phyloP scores from a whole-genome alignment of 2,329 filamentous ascomycete species.

The Huntiella moniliformis region DNA sequence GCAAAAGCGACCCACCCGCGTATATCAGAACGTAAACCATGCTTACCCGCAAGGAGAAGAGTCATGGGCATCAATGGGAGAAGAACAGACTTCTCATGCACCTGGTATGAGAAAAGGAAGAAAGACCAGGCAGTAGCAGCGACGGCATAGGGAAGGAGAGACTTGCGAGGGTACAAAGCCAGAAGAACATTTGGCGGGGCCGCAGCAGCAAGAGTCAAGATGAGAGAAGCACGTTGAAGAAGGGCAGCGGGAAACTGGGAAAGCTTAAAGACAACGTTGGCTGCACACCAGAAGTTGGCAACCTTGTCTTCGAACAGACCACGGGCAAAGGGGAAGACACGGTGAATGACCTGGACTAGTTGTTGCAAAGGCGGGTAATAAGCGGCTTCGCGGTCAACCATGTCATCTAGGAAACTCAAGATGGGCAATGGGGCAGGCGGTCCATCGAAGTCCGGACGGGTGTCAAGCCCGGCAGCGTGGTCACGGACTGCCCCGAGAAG shows the following conservation, averaged over 20 bases:
- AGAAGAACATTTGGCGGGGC: slow-evolving; percentile 61
- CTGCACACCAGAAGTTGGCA: slow-evolving; percentile 91
- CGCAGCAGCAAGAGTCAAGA: slow-evolving; percentile 58
- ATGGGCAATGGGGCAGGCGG: slow-evolving; percentile 29
- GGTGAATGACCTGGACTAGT: slow-evolving; percentile 64
- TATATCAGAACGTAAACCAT: slow-evolving; percentile 56
- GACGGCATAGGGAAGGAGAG: slow-evolving; percentile 60
- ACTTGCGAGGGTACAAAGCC: slow-evolving; percentile 58
- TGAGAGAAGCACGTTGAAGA: slow-evolving; percentile 58
- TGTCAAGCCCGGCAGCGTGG: slow-evolving; percentile 37
- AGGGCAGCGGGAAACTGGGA: slow-evolving; percentile 49
- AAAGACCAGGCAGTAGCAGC: slow-evolving; percentile 86
- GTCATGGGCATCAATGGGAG: slow-evolving; percentile 90
- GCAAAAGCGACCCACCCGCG: slow-evolving; percentile 92
- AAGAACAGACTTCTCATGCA: slow-evolving; percentile 93
- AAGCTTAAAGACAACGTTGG: slow-evolving; percentile 80
- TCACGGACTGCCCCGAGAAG: slow-evolving; percentile 54
- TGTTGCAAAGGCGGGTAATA: slow-evolving; percentile 65
- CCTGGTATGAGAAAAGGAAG: slow-evolving; percentile 94
- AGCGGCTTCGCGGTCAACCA: slow-evolving; percentile 43
- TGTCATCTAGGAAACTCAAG: slow-evolving; percentile 36
- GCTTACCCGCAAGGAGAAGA: slow-evolving; percentile 57
- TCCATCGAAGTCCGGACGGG: slow-evolving; percentile 9
- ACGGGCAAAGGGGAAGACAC: slow-evolving; percentile 91
- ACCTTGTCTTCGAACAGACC: slow-evolving; percentile 98